phyloP scores from a whole-genome alignment of 2,329 filamentous ascomycete genomes.

The Fusarium nygamai region DNA sequence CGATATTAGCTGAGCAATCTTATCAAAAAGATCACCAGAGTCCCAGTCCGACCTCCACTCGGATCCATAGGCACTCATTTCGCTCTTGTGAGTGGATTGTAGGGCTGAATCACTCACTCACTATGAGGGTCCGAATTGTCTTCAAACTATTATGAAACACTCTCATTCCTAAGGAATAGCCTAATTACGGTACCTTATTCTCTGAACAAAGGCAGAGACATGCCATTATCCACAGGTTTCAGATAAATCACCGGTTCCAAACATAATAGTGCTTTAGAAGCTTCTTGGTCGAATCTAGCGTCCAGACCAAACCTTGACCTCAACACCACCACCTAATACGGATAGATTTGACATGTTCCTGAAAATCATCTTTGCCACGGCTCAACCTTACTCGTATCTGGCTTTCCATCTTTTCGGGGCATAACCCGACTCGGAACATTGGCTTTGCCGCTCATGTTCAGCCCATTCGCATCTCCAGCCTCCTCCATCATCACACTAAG shows the following conservation, averaged over 20 bases:
- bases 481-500: conserved; percentile 4
- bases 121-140: not conserved
- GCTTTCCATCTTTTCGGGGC: not conserved
- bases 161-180: not conserved
- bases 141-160: not conserved
- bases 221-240: not conserved
- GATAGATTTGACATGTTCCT: not conserved
- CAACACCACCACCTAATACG: not conserved
- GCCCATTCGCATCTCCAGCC: conserved; percentile 2
- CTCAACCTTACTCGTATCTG: not conserved
- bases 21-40: not conserved
- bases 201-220: not conserved
- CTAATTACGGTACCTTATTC: not conserved
- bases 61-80: not conserved
- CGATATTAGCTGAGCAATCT: not conserved
- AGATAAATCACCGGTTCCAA: not conserved
- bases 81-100: conserved; percentile 16
- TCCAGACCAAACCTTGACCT: not conserved
- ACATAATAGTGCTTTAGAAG: not conserved
- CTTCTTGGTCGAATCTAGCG: not conserved
- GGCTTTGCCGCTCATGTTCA: not conserved
- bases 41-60: conserved; percentile 6
- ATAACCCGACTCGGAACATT: not conserved
- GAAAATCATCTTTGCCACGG: not conserved
- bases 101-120: conserved; percentile 24